Conservation (phyloP, 2,329 filamentous ascomycete species). For the Phaeosphaeria sp. region DNA sequence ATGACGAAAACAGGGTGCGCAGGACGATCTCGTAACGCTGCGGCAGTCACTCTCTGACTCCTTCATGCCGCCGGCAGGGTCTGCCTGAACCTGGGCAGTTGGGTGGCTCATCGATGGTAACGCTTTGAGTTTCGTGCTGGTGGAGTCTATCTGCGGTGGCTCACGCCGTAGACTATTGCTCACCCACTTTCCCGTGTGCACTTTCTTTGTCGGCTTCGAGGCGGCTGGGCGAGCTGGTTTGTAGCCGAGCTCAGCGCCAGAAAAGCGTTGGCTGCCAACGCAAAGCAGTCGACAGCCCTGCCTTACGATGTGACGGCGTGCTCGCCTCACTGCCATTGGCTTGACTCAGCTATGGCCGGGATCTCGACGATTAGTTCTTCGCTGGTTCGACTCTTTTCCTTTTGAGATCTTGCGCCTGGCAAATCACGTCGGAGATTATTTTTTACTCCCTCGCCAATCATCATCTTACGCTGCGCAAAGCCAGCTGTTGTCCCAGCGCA, state of each 20-base stretch:
- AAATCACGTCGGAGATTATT: constrained; percentile 44
- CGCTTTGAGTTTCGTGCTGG: constrained; percentile 42
- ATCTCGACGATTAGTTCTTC: not conserved
- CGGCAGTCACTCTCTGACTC: constrained; percentile 38
- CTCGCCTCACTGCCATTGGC: constrained; percentile 29
- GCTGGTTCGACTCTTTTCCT: constrained; percentile 1
- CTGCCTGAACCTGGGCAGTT: constrained; percentile 35
- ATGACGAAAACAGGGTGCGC: constrained; percentile 43
- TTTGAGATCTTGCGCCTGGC: constrained; percentile 38
- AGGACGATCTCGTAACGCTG: constrained; percentile 43
- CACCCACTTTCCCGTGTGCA: not conserved
- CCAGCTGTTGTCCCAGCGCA: constrained; percentile 18
- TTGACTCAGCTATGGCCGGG: not conserved
- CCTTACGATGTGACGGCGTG: constrained; percentile 29
- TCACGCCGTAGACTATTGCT: not conserved
- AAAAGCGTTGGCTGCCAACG: constrained; percentile 39
- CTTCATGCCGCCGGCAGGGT: constrained; percentile 33
- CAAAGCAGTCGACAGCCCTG: constrained; percentile 24
- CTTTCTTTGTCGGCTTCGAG: not conserved
- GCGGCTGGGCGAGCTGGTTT: constrained; percentile 35
- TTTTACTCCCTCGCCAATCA: constrained; percentile 37
- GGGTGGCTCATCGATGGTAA: constrained; percentile 31
- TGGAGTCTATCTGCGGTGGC: constrained; percentile 22
- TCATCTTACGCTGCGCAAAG: constrained; percentile 18
- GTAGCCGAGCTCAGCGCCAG: constrained; percentile 28